Conservation (phyloP, 768 basidiomycete species). For the Amanita muscaria region DNA sequence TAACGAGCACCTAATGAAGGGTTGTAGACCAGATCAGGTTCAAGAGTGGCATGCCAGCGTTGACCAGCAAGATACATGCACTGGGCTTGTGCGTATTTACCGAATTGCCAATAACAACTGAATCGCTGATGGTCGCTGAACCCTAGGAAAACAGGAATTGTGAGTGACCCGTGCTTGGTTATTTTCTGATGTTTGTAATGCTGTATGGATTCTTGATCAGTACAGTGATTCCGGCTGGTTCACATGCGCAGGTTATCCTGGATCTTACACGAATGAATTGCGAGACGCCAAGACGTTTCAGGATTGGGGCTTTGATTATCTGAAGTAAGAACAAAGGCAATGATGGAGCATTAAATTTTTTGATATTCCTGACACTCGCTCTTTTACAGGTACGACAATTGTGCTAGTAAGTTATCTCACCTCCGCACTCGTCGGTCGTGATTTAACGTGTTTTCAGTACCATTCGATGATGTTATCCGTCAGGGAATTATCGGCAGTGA, state of each 20-base stretch:
- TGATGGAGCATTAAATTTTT: too few species aligned
- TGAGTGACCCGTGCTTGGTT: too few species aligned
- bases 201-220: conserved; percentile 2
- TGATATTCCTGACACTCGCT: not conserved
- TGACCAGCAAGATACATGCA: conserved; percentile 48
- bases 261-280: conserved; percentile 51
- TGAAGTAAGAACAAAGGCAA: conserved; percentile 37
- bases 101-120: too few species aligned
- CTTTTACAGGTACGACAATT: conserved; percentile 42
- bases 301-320: conserved; percentile 59
- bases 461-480: conserved; percentile 48
- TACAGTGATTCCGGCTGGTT: conserved; percentile 38
- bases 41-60: conserved; percentile 44
- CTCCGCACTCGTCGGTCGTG: not conserved
- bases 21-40: conserved; percentile 41
- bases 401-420: conserved; percentile 30
- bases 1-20: too few species aligned
- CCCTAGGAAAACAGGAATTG: conserved; percentile 34
- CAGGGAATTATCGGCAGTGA: conserved; percentile 46
- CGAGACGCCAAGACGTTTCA: conserved; percentile 49
- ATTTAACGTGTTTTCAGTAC: conserved; percentile 29
- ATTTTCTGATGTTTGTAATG: too few species aligned
- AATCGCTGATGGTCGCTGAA: too few species aligned
- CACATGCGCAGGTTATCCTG: conserved; percentile 60
- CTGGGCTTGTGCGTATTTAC: conserved; percentile 40